Conservation (phyloP, 192 early-diverging fungal species). For the Umbelopsis sp. region DNA sequence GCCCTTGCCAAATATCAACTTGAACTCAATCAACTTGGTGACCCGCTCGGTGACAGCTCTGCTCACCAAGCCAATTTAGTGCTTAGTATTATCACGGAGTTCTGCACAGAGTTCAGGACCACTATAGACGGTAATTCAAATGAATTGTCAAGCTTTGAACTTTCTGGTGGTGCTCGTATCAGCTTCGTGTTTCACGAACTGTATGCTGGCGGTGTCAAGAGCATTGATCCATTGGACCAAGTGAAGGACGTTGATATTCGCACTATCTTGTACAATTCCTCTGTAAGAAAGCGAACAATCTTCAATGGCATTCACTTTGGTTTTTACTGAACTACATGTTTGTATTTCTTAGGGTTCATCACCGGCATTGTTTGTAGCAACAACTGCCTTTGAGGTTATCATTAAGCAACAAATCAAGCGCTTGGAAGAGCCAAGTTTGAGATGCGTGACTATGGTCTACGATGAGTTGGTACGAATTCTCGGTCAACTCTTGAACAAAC, state of each 20-base stretch:
- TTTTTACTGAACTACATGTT: not conserved
- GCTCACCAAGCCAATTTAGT: constrained; percentile 85
- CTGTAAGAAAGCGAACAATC: constrained; percentile 47
- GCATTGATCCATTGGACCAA: constrained; percentile 98
- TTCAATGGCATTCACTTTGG: not conserved
- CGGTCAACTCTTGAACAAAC: constrained; percentile 88
- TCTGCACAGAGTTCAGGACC: constrained; percentile 95
- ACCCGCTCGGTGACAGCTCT: constrained; percentile 77
- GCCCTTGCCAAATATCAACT: constrained; percentile 81
- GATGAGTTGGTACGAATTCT: constrained; percentile 98
- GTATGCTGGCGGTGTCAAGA: constrained; percentile 86
- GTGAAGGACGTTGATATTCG: constrained; percentile 99
- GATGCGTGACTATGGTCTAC: constrained; percentile 94
- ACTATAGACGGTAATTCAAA: constrained; percentile 95
- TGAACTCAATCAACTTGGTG: constrained; percentile 90
- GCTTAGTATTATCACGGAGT: constrained; percentile 98
- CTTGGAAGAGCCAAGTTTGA: constrained; percentile 95
- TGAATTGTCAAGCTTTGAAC: constrained; percentile 92
- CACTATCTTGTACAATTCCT: constrained; percentile 98
- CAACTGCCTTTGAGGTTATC: constrained; percentile 96
- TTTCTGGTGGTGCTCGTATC: constrained; percentile 98
- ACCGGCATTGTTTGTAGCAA: constrained; percentile 97
- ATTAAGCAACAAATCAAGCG: constrained; percentile 99
- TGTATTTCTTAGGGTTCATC: constrained; percentile 75
- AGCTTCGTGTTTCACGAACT: constrained; percentile 99